Evolutionary conservation across 441 rosid species (phyloP).

Genomic region (Corymbia citriodora): DNA sequence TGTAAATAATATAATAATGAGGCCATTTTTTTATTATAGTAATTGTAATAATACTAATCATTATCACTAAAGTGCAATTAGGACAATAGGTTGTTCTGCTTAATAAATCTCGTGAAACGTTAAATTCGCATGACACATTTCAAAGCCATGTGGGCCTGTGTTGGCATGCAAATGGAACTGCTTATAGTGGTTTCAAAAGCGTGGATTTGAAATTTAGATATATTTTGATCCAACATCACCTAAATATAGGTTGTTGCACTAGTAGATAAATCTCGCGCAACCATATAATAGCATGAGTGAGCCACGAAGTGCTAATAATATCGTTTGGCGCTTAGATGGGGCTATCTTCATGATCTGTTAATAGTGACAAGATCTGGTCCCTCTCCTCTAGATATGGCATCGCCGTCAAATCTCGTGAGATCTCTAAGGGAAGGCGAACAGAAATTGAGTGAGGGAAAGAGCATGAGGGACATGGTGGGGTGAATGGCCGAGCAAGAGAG

Average conservation of each 20-base stretch:
- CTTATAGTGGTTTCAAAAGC: background rate
- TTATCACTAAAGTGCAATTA: too few species aligned
- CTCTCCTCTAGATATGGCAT: background rate
- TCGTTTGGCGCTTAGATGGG: background rate
- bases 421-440: background rate
- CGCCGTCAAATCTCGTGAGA: background rate
- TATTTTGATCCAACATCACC: background rate
- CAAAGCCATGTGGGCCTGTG: background rate
- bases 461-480: background rate
- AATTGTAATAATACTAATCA: background rate
- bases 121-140: background rate
- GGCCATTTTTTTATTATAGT: background rate
- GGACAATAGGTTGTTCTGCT: background rate
- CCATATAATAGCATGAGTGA: background rate
- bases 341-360: background rate
- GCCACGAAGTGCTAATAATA: background rate
- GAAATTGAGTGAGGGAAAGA: background rate
- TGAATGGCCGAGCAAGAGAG: background rate
- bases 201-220: too few species aligned
- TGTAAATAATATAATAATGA: too few species aligned
- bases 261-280: background rate
- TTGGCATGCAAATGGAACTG: fast-evolving
- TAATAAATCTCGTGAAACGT: background rate
- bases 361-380: background rate
- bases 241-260: background rate